These are phyloP conservation scores for Cercospora sp. DNA, from an alignment of 2,329 filamentous ascomycete species.

Conservation along the genomic window DNA sequence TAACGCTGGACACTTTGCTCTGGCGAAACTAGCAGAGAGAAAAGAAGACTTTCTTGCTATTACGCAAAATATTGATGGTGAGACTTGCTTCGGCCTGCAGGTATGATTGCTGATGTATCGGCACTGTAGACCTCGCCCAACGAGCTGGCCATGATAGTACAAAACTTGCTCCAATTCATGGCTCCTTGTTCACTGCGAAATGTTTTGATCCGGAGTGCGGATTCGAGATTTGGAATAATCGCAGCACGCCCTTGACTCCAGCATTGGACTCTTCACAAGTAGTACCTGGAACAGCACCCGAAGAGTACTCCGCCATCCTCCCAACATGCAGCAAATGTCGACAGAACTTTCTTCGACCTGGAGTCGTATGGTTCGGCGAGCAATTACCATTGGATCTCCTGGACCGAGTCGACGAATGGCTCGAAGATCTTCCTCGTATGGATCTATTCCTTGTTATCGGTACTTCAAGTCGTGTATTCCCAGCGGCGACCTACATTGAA, in stretches of 20 bases:
- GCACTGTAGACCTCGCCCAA: background rate
- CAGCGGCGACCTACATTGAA: background rate
- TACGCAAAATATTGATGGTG: conserved; percentile 17
- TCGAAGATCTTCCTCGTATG: background rate
- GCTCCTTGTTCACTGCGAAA: background rate
- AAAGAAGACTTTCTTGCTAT: conserved; percentile 10
- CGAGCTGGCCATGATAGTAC: conserved; percentile 5
- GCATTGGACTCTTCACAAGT: background rate
- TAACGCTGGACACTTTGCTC: background rate
- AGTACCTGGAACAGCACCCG: background rate
- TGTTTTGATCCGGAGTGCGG: conserved; percentile 3
- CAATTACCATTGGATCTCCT: background rate
- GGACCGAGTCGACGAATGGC: background rate
- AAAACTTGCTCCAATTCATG: conserved; percentile 3
- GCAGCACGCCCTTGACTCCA: background rate
- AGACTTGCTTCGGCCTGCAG: background rate
- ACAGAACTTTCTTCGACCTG: background rate
- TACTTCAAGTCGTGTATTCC: background rate
- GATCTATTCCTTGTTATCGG: background rate
- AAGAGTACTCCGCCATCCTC: background rate
- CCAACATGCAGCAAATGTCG: background rate
- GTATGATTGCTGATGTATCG: background rate
- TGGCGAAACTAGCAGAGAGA: background rate
- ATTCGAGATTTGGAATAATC: conserved; percentile 2
- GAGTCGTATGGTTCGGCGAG: background rate